Evolutionary conservation across 2,329 filamentous ascomycete genomes (phyloP).

Genomic region (Pseudocercospora eumusae): DNA sequence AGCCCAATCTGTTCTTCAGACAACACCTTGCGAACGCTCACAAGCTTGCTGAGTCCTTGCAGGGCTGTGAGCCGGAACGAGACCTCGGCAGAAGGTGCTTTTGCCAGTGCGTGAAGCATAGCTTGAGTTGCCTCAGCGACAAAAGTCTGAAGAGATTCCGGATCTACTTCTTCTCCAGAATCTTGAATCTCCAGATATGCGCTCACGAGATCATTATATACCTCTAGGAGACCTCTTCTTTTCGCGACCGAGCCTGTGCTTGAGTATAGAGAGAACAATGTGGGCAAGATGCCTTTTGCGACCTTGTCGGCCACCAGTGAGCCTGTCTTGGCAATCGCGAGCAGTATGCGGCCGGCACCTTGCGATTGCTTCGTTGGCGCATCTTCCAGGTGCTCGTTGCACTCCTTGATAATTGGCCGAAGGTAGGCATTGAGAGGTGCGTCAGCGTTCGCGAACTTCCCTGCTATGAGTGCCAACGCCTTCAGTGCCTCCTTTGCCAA

Average conservation of each 20-base stretch:
- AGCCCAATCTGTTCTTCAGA: conserved; percentile 47
- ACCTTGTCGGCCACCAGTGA: conserved; percentile 57
- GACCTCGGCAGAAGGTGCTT: conserved; percentile 50
- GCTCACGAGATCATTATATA: conserved; percentile 59
- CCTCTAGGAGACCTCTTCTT: conserved; percentile 63
- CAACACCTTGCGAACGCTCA: conserved; percentile 45
- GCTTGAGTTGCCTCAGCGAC: conserved; percentile 46
- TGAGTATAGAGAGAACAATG: conserved; percentile 61
- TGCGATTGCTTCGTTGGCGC: conserved; percentile 69
- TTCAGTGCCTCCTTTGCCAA: conserved; percentile 61
- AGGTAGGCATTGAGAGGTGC: conserved; percentile 57
- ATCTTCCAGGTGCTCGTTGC: conserved; percentile 67
- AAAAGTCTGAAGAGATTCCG: conserved; percentile 45
- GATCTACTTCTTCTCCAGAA: conserved; percentile 45
- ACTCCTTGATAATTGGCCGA: conserved; percentile 64
- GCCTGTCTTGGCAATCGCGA: conserved; percentile 58
- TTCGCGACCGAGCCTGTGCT: conserved; percentile 63
- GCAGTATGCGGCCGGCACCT: conserved; percentile 62
- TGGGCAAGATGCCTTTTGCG: conserved; percentile 58
- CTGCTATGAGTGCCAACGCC: conserved; percentile 57
- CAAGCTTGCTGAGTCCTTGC: conserved; percentile 48
- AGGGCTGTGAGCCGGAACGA: conserved; percentile 52
- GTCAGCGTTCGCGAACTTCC: conserved; percentile 55
- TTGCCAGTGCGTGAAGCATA: conserved; percentile 47
- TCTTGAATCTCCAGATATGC: conserved; percentile 55